Evolutionary conservation across 179 eudicot species (phyloP).

Genomic region (Heliamphora pulchella): DNA sequence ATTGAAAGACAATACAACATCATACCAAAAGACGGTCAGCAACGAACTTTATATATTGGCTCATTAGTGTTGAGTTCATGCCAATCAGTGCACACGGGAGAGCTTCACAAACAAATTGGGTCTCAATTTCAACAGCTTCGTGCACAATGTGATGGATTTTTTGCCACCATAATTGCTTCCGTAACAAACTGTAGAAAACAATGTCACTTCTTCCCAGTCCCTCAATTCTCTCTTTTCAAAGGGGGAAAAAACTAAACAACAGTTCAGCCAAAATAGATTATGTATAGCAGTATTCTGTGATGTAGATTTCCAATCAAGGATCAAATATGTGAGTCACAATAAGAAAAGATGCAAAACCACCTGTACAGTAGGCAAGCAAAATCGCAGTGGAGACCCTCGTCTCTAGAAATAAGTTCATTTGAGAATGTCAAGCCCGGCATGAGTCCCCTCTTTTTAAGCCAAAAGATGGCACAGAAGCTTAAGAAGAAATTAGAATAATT

Average conservation of each 20-base stretch:
- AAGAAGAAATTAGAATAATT: constrained; percentile 13
- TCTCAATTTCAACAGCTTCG: constrained; percentile 84
- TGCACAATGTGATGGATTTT: constrained; percentile 46
- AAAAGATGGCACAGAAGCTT: constrained; percentile 76
- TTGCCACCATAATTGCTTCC: constrained; percentile 30
- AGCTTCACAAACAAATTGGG: constrained; percentile 70
- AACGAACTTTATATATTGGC: constrained; percentile 80
- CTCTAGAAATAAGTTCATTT: constrained; percentile 78
- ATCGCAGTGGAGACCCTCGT: constrained; percentile 82
- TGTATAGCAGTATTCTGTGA: not conserved
- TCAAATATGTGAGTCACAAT: not conserved
- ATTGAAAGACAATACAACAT: not conserved
- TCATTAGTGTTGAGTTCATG: constrained; percentile 72
- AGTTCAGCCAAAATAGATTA: not conserved
- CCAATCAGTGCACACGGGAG: constrained; percentile 80
- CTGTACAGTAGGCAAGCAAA: constrained; percentile 77
- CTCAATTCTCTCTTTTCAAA: not conserved
- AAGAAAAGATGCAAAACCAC: constrained; percentile 20
- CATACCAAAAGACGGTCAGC: constrained; percentile 75
- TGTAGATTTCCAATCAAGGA: not conserved
- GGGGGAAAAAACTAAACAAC: not conserved
- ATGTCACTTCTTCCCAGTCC: not conserved
- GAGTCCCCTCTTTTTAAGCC: constrained; percentile 75
- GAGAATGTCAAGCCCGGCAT: constrained; percentile 85
- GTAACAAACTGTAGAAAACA: constrained; percentile 34